Base-by-base conservation (phyloP, 495 filamentous ascomycete genomes). In the Immersiella caudata region DNA sequence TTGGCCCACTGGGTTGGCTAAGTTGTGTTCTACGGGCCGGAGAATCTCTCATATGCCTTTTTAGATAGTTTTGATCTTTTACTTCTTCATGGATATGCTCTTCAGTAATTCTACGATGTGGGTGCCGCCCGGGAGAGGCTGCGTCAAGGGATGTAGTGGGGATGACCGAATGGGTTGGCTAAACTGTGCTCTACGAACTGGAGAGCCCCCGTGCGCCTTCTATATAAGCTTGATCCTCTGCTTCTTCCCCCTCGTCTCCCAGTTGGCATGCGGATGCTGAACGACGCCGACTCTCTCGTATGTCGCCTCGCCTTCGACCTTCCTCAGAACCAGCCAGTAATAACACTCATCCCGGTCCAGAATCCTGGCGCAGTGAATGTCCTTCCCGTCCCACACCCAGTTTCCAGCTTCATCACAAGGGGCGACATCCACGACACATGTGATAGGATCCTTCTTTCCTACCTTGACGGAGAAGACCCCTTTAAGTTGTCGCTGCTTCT, bases 261-360 rank as follows among this genome's bases (percentile, higher is more conserved):
- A 62, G 22, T 62, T 16, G 0, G 59, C 59, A 49, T 50, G 18
- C 16, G 35, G 25, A 24, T 64, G 24, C 12, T 35, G 29, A 2
- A 67, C 52, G 18, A 63, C 25, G n/a, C 66, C 66, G 40, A 67
- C 27, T 35, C 66, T 57, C 26, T 67, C 60, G 21, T 62, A 67
- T 6, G 14, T 29, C 8, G 26, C 11, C 8, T 27, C 66, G 12
- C 49, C 62, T 6, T 52, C 26, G 6, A 60, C n/a, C 40, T 40
- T 52, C 35, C 66, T 68, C 60, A 68, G 14, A 18, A 64, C 66
- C 26, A 68, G 27, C 66, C 66, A 68, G 24, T 64, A 64, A 18
- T 22, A 29, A 1, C 46, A 56, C 22, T 59, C 36, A 5, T 55
- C 18, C 27, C 60, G 36, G 36, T 64, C 66, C 60, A 68, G 57